Evolutionary conservation across 129 eudicot genomes (phyloP).

Genomic region (Pittosporum tobira): DNA sequence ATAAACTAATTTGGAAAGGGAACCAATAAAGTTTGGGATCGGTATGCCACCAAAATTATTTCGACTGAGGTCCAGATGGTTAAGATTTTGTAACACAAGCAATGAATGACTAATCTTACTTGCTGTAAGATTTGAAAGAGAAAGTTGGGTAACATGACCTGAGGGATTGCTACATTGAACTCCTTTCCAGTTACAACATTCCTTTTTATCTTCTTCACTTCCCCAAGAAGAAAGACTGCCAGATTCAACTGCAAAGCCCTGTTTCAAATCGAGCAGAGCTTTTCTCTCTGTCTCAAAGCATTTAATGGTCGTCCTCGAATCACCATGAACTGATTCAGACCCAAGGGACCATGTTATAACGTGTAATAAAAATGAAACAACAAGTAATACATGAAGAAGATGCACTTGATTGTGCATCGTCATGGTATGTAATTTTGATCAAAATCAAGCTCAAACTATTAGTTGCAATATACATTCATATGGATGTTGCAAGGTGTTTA

Average conservation of each 20-base stretch:
- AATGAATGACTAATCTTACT: constrained; percentile 25
- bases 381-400: neutral
- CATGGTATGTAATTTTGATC: no score
- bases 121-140: neutral
- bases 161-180: constrained; percentile 21
- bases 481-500: no score
- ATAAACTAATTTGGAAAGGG: constrained; percentile 3
- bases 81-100: constrained; percentile 9
- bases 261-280: constrained; percentile 26
- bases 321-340: no score
- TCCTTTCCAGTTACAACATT: constrained; percentile 36
- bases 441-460: no score
- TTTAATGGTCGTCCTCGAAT: neutral
- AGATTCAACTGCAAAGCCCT: neutral
- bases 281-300: constrained; percentile 17
- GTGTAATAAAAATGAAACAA: neutral
- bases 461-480: no score
- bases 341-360: neutral
- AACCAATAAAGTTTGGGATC: constrained; percentile 17
- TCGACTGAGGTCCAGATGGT: constrained; percentile 10
- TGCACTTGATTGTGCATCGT: no score
- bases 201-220: constrained; percentile 9
- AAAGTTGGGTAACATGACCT: constrained; percentile 20
- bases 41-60: constrained; percentile 8
- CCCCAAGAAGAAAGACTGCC: constrained; percentile 24